Base-by-base conservation (phyloP, 192 early-diverging fungal species). In the Spizellomyces punctatus region DNA sequence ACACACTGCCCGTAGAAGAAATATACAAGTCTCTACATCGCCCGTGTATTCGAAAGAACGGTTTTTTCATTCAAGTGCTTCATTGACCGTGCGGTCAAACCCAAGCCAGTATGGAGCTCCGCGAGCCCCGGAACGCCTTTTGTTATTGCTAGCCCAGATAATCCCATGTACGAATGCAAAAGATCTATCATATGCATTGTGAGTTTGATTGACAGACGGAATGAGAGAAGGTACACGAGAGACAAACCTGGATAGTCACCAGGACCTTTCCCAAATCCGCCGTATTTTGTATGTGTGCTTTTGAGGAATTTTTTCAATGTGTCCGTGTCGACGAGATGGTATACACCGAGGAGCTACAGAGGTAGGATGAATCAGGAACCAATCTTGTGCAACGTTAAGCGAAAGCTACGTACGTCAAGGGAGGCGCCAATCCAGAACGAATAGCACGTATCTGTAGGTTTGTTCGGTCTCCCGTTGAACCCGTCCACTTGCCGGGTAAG, bases 341-440 rank as follows among this genome's bases (percentile, higher is more conserved):
- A 86, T 19, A 78, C 81, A 6, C 76, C 85, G 8, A 95, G 73
- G 22, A 90, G 88, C 80, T 90, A 65, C 36, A 47, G 10, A 12
- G 8, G 10, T 21, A 19, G 54, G 36, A 41, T n/a, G 50, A 43
- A 73, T 19, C 19, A 16, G 46, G 3, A 2, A 36, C 27, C 27
- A 36, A 36, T 3, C 27, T 0, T 36, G 27, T 36, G 27, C 27
- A 36, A 36, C 27, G 3, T 36, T 3, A 36, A 36, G 27, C 9
- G 17, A 10, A 58, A 46, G 10, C 10, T 6, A 74, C 67, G 12
- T 72, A 92, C 90, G 72, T 82, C 74, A 17, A 99, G 67, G 9
- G 89, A 74, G 0, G 86, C 95, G 8, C 98, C 98, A 19, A 98
- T 83, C 98, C 98, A 99, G 79, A 96, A 99, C 8, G 94, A 91